These are phyloP conservation scores for Saccharum spontaneum DNA, from an alignment of 176 grass and related monocot genomes.

Conservation along the genomic window DNA sequence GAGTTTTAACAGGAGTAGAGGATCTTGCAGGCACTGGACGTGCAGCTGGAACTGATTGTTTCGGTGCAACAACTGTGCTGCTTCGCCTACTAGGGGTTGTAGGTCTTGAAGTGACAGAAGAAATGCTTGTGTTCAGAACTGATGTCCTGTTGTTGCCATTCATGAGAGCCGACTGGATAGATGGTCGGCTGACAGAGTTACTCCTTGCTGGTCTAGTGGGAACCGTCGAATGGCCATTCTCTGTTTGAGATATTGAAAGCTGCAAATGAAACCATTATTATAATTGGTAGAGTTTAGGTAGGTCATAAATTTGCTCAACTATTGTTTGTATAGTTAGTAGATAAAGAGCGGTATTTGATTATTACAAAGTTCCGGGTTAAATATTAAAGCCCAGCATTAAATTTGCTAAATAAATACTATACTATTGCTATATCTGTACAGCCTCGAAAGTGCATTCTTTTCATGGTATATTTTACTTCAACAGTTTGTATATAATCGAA, in stretches of 20 bases:
- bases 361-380: not conserved
- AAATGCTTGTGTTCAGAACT: slow-evolving; percentile 76
- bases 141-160: slow-evolving; percentile 73
- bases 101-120: slow-evolving; percentile 78
- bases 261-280: slow-evolving; percentile 40
- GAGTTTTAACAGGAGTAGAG: slow-evolving; percentile 73
- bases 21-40: slow-evolving; percentile 62
- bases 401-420: not conserved
- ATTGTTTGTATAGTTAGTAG: not conserved
- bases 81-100: slow-evolving; percentile 70
- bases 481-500: not conserved
- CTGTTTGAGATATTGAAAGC: slow-evolving; percentile 82
- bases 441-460: not conserved
- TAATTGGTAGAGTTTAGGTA: not conserved
- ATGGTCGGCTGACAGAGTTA: slow-evolving; percentile 71
- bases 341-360: not conserved
- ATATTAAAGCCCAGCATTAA: not conserved
- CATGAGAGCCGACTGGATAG: slow-evolving; percentile 57
- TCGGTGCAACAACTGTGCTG: slow-evolving; percentile 44
- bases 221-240: slow-evolving; percentile 61
- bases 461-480: not conserved
- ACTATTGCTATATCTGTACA: not conserved
- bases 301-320: not conserved
- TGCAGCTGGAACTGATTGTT: slow-evolving; percentile 55
- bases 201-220: slow-evolving; percentile 77